These are phyloP conservation scores for Cladochytrium replicatum DNA, from an alignment of 192 early-diverging fungal genomes.

Conservation along the genomic window DNA sequence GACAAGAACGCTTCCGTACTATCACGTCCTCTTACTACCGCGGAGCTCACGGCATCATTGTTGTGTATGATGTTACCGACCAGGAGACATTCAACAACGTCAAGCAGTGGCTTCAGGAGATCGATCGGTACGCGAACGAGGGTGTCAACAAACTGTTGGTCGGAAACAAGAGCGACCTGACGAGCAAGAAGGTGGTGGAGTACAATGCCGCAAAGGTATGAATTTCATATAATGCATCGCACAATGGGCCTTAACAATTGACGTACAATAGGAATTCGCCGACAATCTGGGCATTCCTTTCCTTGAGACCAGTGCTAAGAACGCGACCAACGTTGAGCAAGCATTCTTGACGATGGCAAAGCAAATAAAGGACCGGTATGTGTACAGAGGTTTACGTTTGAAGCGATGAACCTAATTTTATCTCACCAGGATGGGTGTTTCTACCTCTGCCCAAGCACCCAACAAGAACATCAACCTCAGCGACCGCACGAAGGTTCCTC, in stretches of 20 bases:
- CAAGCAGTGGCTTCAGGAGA: slow-evolving; percentile 98
- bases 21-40: slow-evolving; percentile 98
- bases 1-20: slow-evolving; percentile 97
- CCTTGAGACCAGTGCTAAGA: slow-evolving; percentile 96
- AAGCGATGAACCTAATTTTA: slow-evolving; percentile 7
- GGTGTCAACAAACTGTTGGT: slow-evolving; percentile 97
- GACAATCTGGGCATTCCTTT: slow-evolving; percentile 81
- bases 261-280: slow-evolving; percentile 90
- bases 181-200: slow-evolving; percentile 84
- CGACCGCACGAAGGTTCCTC: slow-evolving; percentile 35
- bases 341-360: slow-evolving; percentile 99
- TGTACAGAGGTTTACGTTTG: background rate
- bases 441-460: slow-evolving; percentile 30
- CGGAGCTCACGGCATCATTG: slow-evolving; percentile 96
- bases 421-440: slow-evolving; percentile 46
- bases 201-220: slow-evolving; percentile 61
- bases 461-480: slow-evolving; percentile 44
- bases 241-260: background rate
- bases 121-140: slow-evolving; percentile 94
- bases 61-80: slow-evolving; percentile 98
- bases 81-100: slow-evolving; percentile 91
- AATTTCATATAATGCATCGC: too few relatives aligned
- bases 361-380: slow-evolving; percentile 93
- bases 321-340: slow-evolving; percentile 95
- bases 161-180: slow-evolving; percentile 97